Conservation (phyloP, 1,284 basidiomycete genomes). For the Irpex lacteus region DNA sequence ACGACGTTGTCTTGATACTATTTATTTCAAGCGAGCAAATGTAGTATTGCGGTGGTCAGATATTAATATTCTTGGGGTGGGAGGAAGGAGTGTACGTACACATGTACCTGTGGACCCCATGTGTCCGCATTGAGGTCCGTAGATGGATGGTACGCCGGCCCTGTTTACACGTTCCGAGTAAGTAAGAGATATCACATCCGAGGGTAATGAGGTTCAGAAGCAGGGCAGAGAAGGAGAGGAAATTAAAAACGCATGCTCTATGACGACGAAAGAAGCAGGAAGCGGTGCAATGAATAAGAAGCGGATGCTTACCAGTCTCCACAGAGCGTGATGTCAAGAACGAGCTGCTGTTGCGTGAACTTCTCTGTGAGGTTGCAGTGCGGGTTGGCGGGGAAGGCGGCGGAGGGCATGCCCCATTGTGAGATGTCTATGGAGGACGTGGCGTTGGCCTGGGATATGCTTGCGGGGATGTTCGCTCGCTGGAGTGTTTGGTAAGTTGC, state of each 20-base stretch:
- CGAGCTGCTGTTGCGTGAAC: conserved; percentile 52
- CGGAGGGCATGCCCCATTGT: conserved; percentile 52
- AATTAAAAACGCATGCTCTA: neutral
- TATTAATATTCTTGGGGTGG: neutral
- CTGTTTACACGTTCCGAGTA: conserved; percentile 25
- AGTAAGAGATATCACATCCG: neutral
- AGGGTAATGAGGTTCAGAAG: neutral
- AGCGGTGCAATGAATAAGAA: neutral
- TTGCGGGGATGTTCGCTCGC: conserved; percentile 42
- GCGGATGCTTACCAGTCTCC: conserved; percentile 49
- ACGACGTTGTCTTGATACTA: conserved; percentile 54
- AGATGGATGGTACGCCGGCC: conserved; percentile 46
- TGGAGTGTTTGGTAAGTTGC: conserved; percentile 17
- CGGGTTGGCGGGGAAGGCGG: conserved; percentile 40
- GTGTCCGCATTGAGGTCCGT: conserved; percentile 36
- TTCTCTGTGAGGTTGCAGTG: conserved; percentile 44
- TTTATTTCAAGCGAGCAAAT: neutral
- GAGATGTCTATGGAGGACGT: conserved; percentile 47
- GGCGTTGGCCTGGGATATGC: conserved; percentile 35
- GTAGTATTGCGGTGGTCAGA: too few species aligned
- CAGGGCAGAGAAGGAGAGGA: neutral
- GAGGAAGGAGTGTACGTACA: conserved; percentile 27
- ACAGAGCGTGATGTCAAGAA: conserved; percentile 59
- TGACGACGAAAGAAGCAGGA: neutral
- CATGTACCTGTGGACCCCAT: conserved; percentile 39